Evolutionary conservation across 805 yeast genomes (phyloP), one percentile per base, ranked within the genome.

Genomic region (Nakazawaea laoshanensis): DNA sequence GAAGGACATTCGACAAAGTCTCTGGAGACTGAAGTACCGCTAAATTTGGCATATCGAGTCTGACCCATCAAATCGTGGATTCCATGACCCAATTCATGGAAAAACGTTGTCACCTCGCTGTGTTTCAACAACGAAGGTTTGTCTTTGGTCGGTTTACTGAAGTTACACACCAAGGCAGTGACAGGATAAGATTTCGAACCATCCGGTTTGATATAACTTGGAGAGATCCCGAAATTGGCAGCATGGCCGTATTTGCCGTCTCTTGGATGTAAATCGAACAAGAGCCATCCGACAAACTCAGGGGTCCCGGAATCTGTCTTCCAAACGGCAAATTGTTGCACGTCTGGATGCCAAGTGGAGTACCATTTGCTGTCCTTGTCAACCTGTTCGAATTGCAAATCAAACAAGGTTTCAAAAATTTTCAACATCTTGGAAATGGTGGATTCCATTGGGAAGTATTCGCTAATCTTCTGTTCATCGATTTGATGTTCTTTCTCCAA

Each of bases 1-100:
- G 94, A 84, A 18, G 95, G 95, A 38, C 89, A 84, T 56, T 85
- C 95, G 31, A 85, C 94, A 57, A 85, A 85, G 57, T 85, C 95
- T 69, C 92, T 67, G 24, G 81, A 74, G 28, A 82, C 89, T 24
- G 70, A 63, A 19, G 88, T 77, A 15, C 94, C 94, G 48, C 74
- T 80, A 57, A 83, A 84, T 41, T 78, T 65, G 2, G 80, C 65
- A 43, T 70, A 75, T 37, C 60, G 61, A 18, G 88, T 78, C 40
- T 67, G 62, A 8, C 88, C 83, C 35, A 84, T 65, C 30, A 83
- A 57, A 43, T 75, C 80, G 55, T 85, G 95, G 37, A 85, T 79
- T 36, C 94, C 95, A 49, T 85, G 95, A 17, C 95, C 95, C 42
- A 84, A 65, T 55, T 85, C 95, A 50, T 85, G 95, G 76, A 85